Base-by-base conservation (phyloP, 2,329 filamentous ascomycete species). In the Aspergillus fumigatiaffinis region DNA sequence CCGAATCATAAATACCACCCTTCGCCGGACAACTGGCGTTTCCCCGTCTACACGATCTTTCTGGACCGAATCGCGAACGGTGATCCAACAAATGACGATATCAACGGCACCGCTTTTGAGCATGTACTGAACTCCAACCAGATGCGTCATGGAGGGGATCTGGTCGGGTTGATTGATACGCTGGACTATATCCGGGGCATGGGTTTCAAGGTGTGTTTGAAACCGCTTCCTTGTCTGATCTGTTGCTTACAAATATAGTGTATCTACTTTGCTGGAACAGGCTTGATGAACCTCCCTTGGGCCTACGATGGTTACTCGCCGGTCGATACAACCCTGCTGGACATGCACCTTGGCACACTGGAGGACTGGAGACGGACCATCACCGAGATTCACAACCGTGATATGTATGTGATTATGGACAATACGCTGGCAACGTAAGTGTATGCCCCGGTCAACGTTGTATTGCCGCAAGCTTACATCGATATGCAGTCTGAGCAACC, bases 371-470 rank as follows among this genome's bases (percentile, higher is more conserved):
- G 84, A 60, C 68, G 73, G 48, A 79, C 80, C 3, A 81, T 87
- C 54, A 74, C 79, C 12, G 83, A 83, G 50, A 84, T 87, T 20
- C 85, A 88, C 64, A 68, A 70, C 2, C 77, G 82, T 29, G 81
- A 78, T 55, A 87, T 88, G 84, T 87, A 86, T 71, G 83, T 87
- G 41, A 75, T 88, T 26, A 68, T 87, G 57, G 85, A 87, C 67
- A 87, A 87, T 65, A 87, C 85, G 1, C 79, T 87, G 67, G 79
- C 82, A 41, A 87, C 85, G 75, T 79, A 70, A 73, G 78, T 73
- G 77, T 71, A 6, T 17, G 21, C 26, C 4, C n/a, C 44, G 14
- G 14, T 7, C 3, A 1, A 1, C 10, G 2, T 21, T 6, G 8
- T 23, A 6, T 20, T 20, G 14, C n/a, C n/a, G 1, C n/a, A 12